These are phyloP conservation scores for Akebia trifoliata DNA, from an alignment of 164 flowering plant genomes.

Conservation along the genomic window DNA sequence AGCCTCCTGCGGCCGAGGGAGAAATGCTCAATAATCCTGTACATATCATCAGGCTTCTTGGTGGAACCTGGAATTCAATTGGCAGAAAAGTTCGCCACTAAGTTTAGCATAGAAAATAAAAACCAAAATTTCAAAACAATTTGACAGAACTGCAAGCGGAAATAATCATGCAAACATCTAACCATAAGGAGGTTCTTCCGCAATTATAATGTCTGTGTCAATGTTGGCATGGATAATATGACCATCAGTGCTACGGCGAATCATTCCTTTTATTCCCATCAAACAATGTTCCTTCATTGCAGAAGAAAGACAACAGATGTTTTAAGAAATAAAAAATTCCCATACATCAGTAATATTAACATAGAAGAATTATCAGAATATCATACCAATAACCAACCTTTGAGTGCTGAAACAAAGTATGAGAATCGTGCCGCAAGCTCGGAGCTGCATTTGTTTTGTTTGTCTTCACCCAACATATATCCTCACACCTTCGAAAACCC, in stretches of 20 bases:
- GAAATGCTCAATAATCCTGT: constrained; percentile 93
- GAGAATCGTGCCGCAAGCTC: constrained; percentile 90
- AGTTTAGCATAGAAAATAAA: not conserved
- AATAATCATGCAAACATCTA: too few species aligned
- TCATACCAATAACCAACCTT: constrained; percentile 84
- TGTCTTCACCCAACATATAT: constrained; percentile 99
- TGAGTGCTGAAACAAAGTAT: constrained; percentile 91
- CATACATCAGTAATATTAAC: too few species aligned
- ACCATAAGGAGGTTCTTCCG: constrained; percentile 99
- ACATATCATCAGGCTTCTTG: constrained; percentile 92
- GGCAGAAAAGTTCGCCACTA: constrained; percentile 1
- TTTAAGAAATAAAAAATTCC: too few species aligned
- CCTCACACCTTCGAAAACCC: constrained; percentile 99
- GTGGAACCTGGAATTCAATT: constrained; percentile 68
- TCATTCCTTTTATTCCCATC: constrained; percentile 99
- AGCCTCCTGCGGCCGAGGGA: constrained; percentile 93
- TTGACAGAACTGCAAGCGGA: too few species aligned
- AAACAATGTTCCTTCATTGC: constrained; percentile 85
- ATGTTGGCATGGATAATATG: constrained; percentile 99
- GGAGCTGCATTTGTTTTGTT: constrained; percentile 89
- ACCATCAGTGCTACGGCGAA: constrained; percentile 97
- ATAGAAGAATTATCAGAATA: too few species aligned
- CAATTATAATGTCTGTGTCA: constrained; percentile 96
- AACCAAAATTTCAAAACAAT: not conserved
- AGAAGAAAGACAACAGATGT: too few species aligned